These are phyloP conservation scores for Entonaema liquescens DNA, from an alignment of 495 filamentous ascomycete genomes.

Conservation along the genomic window DNA sequence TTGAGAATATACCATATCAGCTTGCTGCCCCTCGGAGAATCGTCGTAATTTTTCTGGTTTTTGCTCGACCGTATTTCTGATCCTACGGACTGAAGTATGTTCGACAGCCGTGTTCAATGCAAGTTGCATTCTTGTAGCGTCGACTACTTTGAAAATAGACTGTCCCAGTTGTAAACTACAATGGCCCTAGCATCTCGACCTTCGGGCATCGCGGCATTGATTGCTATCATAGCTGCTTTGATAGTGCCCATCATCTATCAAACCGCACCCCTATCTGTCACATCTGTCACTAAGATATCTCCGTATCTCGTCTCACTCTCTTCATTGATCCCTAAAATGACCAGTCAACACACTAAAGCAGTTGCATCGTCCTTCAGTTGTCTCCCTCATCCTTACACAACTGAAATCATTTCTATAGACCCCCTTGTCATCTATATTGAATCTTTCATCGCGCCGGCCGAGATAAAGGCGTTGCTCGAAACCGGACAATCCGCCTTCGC, in stretches of 20 bases:
- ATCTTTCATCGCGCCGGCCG: slow-evolving; percentile 49
- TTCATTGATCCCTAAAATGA: not conserved
- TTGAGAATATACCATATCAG: not conserved
- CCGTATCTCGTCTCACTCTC: slow-evolving; percentile 11
- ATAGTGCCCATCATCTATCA: slow-evolving; percentile 18
- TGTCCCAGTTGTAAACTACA: not conserved
- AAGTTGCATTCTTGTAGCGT: not conserved
- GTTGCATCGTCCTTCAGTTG: slow-evolving; percentile 33
- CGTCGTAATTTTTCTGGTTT: not conserved
- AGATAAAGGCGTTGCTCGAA: slow-evolving; percentile 50
- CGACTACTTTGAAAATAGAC: slow-evolving; percentile 1
- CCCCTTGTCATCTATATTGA: slow-evolving; percentile 59
- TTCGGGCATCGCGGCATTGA: slow-evolving; percentile 3
- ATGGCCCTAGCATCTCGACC: slow-evolving; percentile 21
- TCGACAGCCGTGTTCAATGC: not conserved
- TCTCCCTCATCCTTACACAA: slow-evolving; percentile 50
- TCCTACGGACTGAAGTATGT: not conserved
- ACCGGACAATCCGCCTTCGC: slow-evolving; percentile 51
- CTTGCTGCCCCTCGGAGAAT: not conserved
- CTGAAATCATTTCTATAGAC: slow-evolving; percentile 56
- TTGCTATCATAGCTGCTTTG: slow-evolving; percentile 6
- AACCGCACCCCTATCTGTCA: slow-evolving; percentile 6
- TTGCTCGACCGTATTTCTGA: not conserved
- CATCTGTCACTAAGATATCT: slow-evolving; percentile 4
- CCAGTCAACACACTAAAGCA: not conserved